Evolutionary conservation across 305 asterid species (phyloP), one percentile per base, ranked within the genome.

Genomic region (Fraxinus dipetala): DNA sequence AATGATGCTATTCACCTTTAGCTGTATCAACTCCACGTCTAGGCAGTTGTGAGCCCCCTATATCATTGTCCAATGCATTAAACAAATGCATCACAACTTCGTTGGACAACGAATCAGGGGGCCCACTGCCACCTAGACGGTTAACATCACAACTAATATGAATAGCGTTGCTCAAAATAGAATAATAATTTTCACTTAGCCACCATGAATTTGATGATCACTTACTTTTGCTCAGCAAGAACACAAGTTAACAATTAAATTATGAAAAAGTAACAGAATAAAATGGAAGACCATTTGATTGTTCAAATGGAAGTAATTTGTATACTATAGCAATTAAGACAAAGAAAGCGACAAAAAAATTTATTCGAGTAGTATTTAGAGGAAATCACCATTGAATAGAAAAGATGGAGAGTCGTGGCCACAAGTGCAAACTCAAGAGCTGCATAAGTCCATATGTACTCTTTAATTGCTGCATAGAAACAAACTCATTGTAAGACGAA

Each of bases 371-470:
- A 36, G 54, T 36, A 40, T 34, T 30, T 14, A 56, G 59, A 75
- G 45, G 74, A 26, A 84, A 94, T 92, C 79, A 96, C 99, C 87
- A 86, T 36, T 7, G 97, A 79, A 83, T 94, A 93, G 82, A 90
- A 90, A 34, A 90, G 30, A 83, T 93, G 91, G 81, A 96, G 91
- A 36, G 84, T 73, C 84, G 90, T 67, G 78, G 97, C 95, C 76
- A 92, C 89, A 36, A 96, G 91, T 0, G 88, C 93, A 80, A 94
- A 94, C 85, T 96, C 97, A 54, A 94, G 86, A 84, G 97, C 95
- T 28, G 98, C 94, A 59, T 88, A 96, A 20, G 95, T 92, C 98
- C 98, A 94, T 81, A 88, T 76, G 79, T 90, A 91, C 89, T 92
- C 95, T 85, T 80, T 87, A 30, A 85, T 87, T 72, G 98, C 97